A percentile compares a stretch with the other conserved stretches of the same genome.
phyloP scores from a whole-genome alignment of 768 basidiomycete genomes.

The Fomitopsis pulvina region DNA sequence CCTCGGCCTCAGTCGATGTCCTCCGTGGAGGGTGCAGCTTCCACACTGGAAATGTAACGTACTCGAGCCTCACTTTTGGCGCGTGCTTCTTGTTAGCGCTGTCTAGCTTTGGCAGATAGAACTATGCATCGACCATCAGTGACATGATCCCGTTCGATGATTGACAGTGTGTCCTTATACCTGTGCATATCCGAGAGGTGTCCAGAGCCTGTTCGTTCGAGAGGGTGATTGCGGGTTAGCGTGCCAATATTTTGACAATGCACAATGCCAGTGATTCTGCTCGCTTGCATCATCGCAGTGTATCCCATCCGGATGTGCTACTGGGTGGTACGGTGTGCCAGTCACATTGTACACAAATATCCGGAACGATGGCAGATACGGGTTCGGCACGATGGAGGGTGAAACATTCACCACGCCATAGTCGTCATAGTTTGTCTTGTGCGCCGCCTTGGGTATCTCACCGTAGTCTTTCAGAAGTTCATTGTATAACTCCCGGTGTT shows the following conservation, averaged over 20 bases:
- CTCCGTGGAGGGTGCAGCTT: conserved; percentile 36
- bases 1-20: conserved; percentile 17
- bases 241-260: conserved; percentile 51
- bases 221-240: conserved; percentile 64
- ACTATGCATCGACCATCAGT: conserved; percentile 39
- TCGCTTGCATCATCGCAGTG: conserved; percentile 44
- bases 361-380: conserved; percentile 74
- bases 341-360: conserved; percentile 79
- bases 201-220: conserved; percentile 59
- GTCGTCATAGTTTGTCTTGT: conserved; percentile 50
- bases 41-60: conserved; percentile 54
- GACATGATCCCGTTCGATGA: neutral
- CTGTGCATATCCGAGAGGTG: conserved; percentile 82
- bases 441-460: conserved; percentile 46
- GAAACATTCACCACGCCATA: conserved; percentile 76
- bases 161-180: conserved; percentile 31
- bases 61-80: conserved; percentile 73
- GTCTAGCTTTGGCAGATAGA: conserved; percentile 47
- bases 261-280: conserved; percentile 58
- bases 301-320: conserved; percentile 11
- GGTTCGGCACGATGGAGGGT: conserved; percentile 83
- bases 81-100: conserved; percentile 41
- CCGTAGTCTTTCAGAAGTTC: conserved; percentile 60
- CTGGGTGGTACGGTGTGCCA: conserved; percentile 25
- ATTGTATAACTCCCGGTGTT: conserved; percentile 36